Percentiles rank a stretch among this genome's conserved stretches.
These are phyloP conservation scores for Colletotrichum kahawae DNA, from an alignment of 2,329 filamentous ascomycete genomes.

Conservation along the genomic window DNA sequence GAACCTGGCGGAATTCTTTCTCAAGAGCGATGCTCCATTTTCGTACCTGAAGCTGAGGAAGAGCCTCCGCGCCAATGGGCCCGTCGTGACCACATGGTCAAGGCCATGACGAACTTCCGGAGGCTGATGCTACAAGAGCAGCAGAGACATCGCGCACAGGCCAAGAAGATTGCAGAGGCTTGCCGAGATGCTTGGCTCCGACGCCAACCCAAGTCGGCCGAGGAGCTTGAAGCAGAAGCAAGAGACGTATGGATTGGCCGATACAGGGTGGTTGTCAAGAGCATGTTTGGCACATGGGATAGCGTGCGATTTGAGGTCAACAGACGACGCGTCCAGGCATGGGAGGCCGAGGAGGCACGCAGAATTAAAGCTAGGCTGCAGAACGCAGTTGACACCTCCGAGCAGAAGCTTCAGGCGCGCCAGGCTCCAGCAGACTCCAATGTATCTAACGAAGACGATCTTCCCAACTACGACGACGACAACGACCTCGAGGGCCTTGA, in stretches of 20 bases:
- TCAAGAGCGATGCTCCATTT: constrained; percentile 71
- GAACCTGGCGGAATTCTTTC: constrained; percentile 79
- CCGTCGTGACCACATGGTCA: constrained; percentile 84
- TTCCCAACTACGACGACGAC: constrained; percentile 43
- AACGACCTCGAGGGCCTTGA: constrained; percentile 39
- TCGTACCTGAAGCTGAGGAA: constrained; percentile 72
- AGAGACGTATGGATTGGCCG: constrained; percentile 67
- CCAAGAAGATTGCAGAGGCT: constrained; percentile 80
- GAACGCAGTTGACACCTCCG: constrained; percentile 74
- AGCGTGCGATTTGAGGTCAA: constrained; percentile 69
- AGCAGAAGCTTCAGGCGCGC: constrained; percentile 70
- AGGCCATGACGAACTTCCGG: constrained; percentile 80
- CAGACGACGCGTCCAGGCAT: constrained; percentile 61
- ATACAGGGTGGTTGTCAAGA: constrained; percentile 74
- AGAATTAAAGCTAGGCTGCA: constrained; percentile 72
- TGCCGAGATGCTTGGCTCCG: constrained; percentile 78
- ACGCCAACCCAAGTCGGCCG: constrained; percentile 75
- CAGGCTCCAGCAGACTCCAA: constrained; percentile 60
- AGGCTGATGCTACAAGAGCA: constrained; percentile 82
- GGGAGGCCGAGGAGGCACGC: constrained; percentile 69
- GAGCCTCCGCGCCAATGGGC: constrained; percentile 82
- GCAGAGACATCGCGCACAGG: constrained; percentile 74
- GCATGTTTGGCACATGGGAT: constrained; percentile 64
- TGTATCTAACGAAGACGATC: constrained; percentile 47
- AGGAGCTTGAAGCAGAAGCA: constrained; percentile 84